Percentiles rank a stretch among this genome's conserved stretches.
These are phyloP conservation scores for Xerocomellus intermedius DNA, from an alignment of 768 basidiomycete species.

Conservation along the genomic window DNA sequence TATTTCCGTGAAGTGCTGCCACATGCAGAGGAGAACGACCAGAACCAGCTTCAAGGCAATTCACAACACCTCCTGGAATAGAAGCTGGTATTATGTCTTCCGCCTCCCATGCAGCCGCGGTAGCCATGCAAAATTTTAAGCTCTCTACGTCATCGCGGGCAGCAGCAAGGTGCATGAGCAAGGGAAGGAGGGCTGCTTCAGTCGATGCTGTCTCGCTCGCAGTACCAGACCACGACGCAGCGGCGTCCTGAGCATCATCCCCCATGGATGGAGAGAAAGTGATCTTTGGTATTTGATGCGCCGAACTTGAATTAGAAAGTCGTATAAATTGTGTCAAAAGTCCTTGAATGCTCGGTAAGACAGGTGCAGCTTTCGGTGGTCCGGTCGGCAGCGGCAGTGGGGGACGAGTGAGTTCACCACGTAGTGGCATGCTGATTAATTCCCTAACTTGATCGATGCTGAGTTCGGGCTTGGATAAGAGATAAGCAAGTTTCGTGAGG, in stretches of 20 bases:
- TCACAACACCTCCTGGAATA: conserved; percentile 68
- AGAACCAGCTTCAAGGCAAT: conserved; percentile 67
- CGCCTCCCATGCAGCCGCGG: conserved; percentile 24
- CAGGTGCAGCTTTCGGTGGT: conserved; percentile 39
- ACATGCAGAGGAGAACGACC: conserved; percentile 78
- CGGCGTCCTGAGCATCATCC: conserved; percentile 40
- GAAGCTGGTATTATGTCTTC: conserved; percentile 19
- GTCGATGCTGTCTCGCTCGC: conserved; percentile 70
- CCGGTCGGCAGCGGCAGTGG: conserved; percentile 44
- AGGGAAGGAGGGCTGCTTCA: conserved; percentile 70
- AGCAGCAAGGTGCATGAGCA: conserved; percentile 76
- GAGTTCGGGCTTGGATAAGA: conserved; percentile 84
- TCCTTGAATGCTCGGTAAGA: conserved; percentile 59
- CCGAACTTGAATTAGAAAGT: conserved; percentile 49
- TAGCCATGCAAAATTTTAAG: conserved; percentile 55
- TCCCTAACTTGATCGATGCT: conserved; percentile 64
- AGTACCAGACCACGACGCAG: conserved; percentile 77
- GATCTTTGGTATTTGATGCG: conserved; percentile 37
- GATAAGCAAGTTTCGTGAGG: conserved; percentile 84
- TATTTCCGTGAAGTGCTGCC: conserved; percentile 68
- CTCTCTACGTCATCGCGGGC: conserved; percentile 65
- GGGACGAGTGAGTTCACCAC: conserved; percentile 79
- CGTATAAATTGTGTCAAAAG: conserved; percentile 69
- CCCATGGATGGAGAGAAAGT: conserved; percentile 32
- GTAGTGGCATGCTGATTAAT: conserved; percentile 74